Evolutionary conservation across 768 basidiomycete species (phyloP).

Genomic region (Boletellus sp.): DNA sequence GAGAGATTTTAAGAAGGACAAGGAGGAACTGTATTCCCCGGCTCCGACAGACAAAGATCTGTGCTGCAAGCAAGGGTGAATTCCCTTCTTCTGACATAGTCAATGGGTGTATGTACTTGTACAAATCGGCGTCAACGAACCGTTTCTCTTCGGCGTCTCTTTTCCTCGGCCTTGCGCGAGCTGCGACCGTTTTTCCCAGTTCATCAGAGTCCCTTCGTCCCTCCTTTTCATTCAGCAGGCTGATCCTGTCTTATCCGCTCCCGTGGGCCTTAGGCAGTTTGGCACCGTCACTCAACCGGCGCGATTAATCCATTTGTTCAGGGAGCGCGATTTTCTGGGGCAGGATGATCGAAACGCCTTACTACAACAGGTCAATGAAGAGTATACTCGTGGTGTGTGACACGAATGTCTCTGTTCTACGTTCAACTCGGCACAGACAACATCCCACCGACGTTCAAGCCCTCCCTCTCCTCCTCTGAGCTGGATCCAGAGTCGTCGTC

Average conservation of each 20-base stretch:
- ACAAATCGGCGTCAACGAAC: slow-evolving; percentile 20
- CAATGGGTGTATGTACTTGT: not conserved
- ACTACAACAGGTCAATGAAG: slow-evolving; percentile 54
- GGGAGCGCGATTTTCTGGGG: slow-evolving; percentile 53
- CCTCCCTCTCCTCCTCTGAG: slow-evolving; percentile 44
- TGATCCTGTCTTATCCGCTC: slow-evolving; percentile 57
- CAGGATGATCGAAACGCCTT: slow-evolving; percentile 48
- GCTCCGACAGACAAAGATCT: slow-evolving; percentile 21
- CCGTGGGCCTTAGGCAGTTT: slow-evolving; percentile 68
- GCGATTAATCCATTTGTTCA: slow-evolving; percentile 17
- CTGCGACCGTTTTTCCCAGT: slow-evolving; percentile 58
- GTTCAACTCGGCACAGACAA: slow-evolving; percentile 41
- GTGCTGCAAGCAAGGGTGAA: not conserved
- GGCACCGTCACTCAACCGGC: slow-evolving; percentile 43
- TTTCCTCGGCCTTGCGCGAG: slow-evolving; percentile 39
- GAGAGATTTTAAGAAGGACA: slow-evolving; percentile 35
- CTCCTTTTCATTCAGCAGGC: slow-evolving; percentile 50
- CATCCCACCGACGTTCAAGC: slow-evolving; percentile 48
- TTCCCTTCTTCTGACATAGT: too few species aligned
- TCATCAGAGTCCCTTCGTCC: slow-evolving; percentile 39
- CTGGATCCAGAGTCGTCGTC: slow-evolving; percentile 37
- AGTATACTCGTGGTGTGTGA: slow-evolving; percentile 50
- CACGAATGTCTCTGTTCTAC: not conserved
- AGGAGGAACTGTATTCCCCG: slow-evolving; percentile 29
- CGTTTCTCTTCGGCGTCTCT: slow-evolving; percentile 6